Evolutionary conservation across 331 rosid species (phyloP), one percentile per base, ranked within the genome.

Genomic region (Phaseolus coccineus): DNA sequence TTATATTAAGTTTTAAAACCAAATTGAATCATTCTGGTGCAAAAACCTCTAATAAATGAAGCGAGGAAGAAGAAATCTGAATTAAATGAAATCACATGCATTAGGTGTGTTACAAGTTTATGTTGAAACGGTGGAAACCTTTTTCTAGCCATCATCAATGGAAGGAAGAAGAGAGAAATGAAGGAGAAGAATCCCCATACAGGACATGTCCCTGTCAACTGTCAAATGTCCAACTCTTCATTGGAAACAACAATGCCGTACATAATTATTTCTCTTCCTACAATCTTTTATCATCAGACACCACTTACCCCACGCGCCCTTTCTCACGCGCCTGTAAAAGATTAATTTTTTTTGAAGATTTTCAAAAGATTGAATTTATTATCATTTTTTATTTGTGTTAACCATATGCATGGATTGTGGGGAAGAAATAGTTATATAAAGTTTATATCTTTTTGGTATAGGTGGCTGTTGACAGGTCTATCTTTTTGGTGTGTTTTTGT

Each of bases 191-290:
- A 82, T 33, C 51, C n/a, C 74, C 78, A 27, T 67, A 57, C 65
- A 22, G 67, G 67, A 81, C 27, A 65, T 27, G 82, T 77, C 85
- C 3, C 78, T 83, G 6, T 82, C 84, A 63, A 47, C 74, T 76
- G 82, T 71, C 79, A 80, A 81, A 52, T 3, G 64, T 64, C 65
- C 47, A 61, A n/a, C 47, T 51, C 73, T 66, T 70, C 81, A 16
- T 81, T 68, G 85, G 82, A 56, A 83, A 73, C 83, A 16, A n/a
- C 67, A 77, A n/a, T 24, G 22, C 80, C 85, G 77, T 83, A 80
- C 87, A 56, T 27, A 61, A 12, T 39, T 77, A 46, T 59, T 67
- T 61, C 24, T 55, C 57, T 0, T 46, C 27, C 24, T 56, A 59
- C 58, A 16, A 59, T 73, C 24, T 72, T 53, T 27, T 52, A 42